Percentiles rank a stretch among this genome's conserved stretches.
These are phyloP conservation scores for Phytomonas francai DNA, from an alignment of 208 protist genomes.

Conservation along the genomic window DNA sequence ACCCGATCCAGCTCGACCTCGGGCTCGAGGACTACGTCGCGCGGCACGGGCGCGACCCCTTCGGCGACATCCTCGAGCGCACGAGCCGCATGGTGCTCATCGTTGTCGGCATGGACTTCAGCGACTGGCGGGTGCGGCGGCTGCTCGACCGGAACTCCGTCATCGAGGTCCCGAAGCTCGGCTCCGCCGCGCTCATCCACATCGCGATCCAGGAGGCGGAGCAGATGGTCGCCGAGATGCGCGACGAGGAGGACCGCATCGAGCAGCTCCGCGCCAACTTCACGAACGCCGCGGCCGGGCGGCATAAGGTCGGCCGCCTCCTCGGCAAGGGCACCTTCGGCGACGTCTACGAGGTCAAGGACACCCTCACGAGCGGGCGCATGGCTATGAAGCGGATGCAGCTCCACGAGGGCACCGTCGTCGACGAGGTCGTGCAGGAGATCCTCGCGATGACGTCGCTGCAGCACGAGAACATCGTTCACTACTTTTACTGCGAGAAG, in stretches of 20 bases:
- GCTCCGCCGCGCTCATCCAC: conserved; percentile 60
- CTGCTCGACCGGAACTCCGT: conserved; percentile 66
- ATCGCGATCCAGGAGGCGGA: conserved; percentile 85
- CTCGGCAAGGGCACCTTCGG: conserved; percentile 83
- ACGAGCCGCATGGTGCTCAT: conserved; percentile 54
- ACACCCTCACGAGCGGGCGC: conserved; percentile 75
- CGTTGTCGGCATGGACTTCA: conserved; percentile 67
- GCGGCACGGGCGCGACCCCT: conserved; percentile 36
- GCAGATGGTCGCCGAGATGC: conserved; percentile 61
- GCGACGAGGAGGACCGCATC: conserved; percentile 74
- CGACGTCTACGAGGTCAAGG: conserved; percentile 83
- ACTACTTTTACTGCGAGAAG: conserved; percentile 90
- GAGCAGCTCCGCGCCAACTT: conserved; percentile 75
- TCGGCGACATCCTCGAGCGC: conserved; percentile 42
- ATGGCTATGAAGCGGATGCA: conserved; percentile 87
- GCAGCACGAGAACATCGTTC: conserved; percentile 91
- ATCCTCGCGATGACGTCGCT: conserved; percentile 87
- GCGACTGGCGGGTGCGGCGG: conserved; percentile 72
- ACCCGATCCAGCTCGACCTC: conserved; percentile 63
- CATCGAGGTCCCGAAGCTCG: conserved; percentile 74
- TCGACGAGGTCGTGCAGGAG: conserved; percentile 74
- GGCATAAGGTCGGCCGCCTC: conserved; percentile 50
- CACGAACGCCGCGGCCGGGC: conserved; percentile 36
- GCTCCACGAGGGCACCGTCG: conserved; percentile 77
- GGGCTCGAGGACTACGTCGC: conserved; percentile 47